A percentile compares a stretch with the other conserved stretches of the same genome.
These are phyloP conservation scores for Corymbia calophylla DNA, from an alignment of 441 rosid genomes.

Conservation along the genomic window DNA sequence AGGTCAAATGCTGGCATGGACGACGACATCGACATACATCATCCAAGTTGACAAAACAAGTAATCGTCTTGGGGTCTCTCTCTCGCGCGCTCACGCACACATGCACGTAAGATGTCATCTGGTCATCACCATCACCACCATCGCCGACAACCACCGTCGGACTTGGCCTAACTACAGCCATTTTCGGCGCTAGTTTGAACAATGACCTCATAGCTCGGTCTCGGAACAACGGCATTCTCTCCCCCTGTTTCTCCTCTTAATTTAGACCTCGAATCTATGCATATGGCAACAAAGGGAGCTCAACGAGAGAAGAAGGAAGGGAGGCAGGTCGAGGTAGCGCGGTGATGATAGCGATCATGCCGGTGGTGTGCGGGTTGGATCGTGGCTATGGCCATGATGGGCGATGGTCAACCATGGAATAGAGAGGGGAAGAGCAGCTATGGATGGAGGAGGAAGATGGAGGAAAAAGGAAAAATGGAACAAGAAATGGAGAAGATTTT, in stretches of 20 bases:
- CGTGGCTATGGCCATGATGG: neutral
- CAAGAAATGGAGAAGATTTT: neutral
- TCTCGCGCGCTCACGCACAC: neutral
- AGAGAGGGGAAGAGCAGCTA: neutral
- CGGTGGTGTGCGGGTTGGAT: accelerated
- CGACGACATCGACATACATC: neutral
- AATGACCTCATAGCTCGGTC: neutral
- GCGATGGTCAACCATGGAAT: neutral
- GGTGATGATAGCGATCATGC: neutral
- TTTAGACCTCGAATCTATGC: neutral
- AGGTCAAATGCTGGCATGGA: neutral
- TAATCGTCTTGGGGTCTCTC: neutral
- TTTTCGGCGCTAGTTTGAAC: neutral
- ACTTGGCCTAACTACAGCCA: neutral
- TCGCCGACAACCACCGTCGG: accelerated
- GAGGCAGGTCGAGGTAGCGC: accelerated
- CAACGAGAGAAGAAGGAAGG: neutral
- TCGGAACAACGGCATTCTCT: neutral
- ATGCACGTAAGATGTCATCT: too few species aligned
- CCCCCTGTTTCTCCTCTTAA: neutral
- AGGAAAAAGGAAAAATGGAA: neutral
- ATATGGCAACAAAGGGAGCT: neutral
- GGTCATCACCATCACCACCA: neutral
- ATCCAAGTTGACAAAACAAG: neutral
- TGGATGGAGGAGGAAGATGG: neutral